A percentile compares a stretch with the other conserved stretches of the same genome.
phyloP scores from a whole-genome alignment of 768 basidiomycete species.

The Hydnomerulius pinastri region DNA sequence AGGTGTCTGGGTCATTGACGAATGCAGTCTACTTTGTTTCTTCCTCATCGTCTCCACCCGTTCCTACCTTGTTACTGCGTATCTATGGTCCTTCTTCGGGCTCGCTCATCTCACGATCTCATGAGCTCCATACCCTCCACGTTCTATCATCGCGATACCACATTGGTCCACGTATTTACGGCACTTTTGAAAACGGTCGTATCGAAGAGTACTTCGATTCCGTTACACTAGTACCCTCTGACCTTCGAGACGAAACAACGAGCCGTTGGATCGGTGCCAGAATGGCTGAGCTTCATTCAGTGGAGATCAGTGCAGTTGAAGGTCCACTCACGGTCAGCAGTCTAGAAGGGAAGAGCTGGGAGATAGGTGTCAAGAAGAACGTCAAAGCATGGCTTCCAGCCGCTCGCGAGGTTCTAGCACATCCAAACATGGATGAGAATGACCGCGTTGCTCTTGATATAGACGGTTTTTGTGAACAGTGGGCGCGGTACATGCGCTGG shows the following conservation, averaged over 20 bases:
- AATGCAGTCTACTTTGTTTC: conserved; percentile 98
- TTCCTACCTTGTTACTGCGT: conserved; percentile 78
- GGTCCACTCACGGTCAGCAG: conserved; percentile 38
- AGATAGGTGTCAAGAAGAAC: conserved; percentile 65
- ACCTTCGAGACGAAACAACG: conserved; percentile 73
- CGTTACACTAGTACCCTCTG: conserved; percentile 70
- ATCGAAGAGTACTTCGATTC: conserved; percentile 96
- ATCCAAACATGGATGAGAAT: conserved; percentile 51
- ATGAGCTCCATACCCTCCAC: conserved; percentile 87
- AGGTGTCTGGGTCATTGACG: conserved; percentile 89
- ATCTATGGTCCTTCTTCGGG: conserved; percentile 90
- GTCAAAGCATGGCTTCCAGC: conserved; percentile 68
- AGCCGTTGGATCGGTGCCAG: conserved; percentile 89
- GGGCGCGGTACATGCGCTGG: conserved; percentile 74
- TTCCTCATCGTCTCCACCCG: conserved; percentile 50
- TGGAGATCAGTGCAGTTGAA: conserved; percentile 75
- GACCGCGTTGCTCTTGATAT: conserved; percentile 61
- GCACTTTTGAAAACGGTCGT: conserved; percentile 94
- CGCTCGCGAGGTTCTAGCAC: conserved; percentile 73
- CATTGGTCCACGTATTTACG: conserved; percentile 90
- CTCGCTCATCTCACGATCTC: conserved; percentile 82
- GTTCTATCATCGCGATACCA: conserved; percentile 84
- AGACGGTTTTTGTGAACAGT: conserved; percentile 59
- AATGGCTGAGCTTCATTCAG: conserved; percentile 95
- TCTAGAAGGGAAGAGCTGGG: conserved; percentile 50